Conservation (phyloP, 176 grass and related monocot species). For the Stipa capillata region DNA sequence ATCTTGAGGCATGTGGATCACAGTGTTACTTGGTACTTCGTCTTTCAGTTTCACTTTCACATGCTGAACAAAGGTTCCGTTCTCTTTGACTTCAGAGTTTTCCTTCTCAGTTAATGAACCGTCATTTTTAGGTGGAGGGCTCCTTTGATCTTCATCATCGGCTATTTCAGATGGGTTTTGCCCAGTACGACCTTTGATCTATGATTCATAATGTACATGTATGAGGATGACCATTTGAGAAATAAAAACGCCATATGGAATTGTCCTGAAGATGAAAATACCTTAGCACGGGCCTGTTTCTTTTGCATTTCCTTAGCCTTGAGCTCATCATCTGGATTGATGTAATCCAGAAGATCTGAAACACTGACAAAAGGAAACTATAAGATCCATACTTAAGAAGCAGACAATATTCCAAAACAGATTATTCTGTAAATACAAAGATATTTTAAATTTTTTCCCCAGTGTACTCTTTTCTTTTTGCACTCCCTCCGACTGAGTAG, state of each 20-base stretch:
- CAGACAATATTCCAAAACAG: background rate
- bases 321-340: slow-evolving; percentile 90
- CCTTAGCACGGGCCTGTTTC: slow-evolving; percentile 95
- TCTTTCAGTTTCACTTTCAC: slow-evolving; percentile 59
- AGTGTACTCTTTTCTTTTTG: background rate
- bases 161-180: slow-evolving; percentile 62
- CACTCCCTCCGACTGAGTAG: background rate
- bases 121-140: slow-evolving; percentile 39
- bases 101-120: slow-evolving; percentile 33
- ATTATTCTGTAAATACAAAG: slow-evolving; percentile 1
- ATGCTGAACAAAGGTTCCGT: slow-evolving; percentile 37
- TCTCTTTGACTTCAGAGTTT: slow-evolving; percentile 58
- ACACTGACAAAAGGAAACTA: slow-evolving; percentile 53
- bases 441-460: background rate
- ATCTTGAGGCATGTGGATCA: slow-evolving; percentile 39
- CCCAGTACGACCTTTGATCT: slow-evolving; percentile 67
- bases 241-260: slow-evolving; percentile 12
- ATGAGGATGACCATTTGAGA: slow-evolving; percentile 18
- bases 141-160: slow-evolving; percentile 65
- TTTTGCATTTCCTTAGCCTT: slow-evolving; percentile 94
- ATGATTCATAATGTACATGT: slow-evolving; percentile 23
- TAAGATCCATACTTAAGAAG: slow-evolving; percentile 25
- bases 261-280: slow-evolving; percentile 21
- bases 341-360: slow-evolving; percentile 98
- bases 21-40: slow-evolving; percentile 37